phyloP scores from a whole-genome alignment of 1,139 yeast genomes.

The Geotrichum carabidarum region DNA sequence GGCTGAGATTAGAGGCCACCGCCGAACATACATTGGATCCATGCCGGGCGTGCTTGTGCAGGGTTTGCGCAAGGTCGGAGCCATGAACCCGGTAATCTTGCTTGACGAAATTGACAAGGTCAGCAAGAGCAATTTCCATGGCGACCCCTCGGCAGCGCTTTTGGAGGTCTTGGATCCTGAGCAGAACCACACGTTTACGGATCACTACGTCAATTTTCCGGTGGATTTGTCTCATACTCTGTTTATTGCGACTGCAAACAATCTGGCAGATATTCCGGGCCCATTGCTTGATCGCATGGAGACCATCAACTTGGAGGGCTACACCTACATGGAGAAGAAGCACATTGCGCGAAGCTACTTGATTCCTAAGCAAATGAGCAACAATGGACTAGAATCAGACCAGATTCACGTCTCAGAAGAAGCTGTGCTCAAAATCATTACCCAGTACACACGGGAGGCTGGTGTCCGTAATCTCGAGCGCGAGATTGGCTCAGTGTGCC shows the following conservation, averaged over 20 bases:
- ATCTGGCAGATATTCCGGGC: constrained; percentile 64
- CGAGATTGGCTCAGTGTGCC: constrained; percentile 63
- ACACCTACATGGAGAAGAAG: constrained; percentile 73
- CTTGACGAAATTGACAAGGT: constrained; percentile 89
- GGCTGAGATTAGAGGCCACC: constrained; percentile 86
- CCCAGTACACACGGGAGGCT: constrained; percentile 76
- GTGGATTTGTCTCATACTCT: constrained; percentile 78
- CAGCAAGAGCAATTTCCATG: constrained; percentile 53
- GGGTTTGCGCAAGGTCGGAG: constrained; percentile 69
- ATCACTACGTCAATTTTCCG: constrained; percentile 85
- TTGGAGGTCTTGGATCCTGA: constrained; percentile 90
- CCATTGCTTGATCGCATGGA: constrained; percentile 87
- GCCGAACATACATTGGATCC: constrained; percentile 90
- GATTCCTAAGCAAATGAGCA: constrained; percentile 69
- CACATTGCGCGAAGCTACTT: constrained; percentile 67
- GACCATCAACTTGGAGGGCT: constrained; percentile 72
- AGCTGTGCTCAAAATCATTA: constrained; percentile 56
- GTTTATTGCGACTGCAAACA: constrained; percentile 89
- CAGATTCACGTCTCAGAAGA: constrained; percentile 42
- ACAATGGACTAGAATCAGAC: constrained; percentile 59
- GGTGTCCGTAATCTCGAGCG: constrained; percentile 82
- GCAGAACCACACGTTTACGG: constrained; percentile 72
- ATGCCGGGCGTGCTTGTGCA: constrained; percentile 85
- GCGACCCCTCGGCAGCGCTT: constrained; percentile 89
- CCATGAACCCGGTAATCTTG: constrained; percentile 84